Base-by-base conservation (phyloP, 2,329 filamentous ascomycete genomes). In the Neospermospora avenae region DNA sequence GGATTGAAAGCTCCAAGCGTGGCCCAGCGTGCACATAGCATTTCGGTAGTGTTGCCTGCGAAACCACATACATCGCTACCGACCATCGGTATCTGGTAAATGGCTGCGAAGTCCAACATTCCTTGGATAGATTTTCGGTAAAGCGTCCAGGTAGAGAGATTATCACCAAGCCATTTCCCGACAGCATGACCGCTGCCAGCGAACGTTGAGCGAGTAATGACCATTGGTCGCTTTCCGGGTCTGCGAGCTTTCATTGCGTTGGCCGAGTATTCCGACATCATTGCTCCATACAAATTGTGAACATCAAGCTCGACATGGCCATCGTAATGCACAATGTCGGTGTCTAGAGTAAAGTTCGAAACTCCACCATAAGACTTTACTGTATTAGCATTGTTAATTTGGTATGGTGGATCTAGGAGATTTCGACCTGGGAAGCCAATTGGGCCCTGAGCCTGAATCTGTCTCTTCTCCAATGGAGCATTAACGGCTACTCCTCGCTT, bases 41-140 rank as follows among this genome's bases (percentile, higher is more conserved):
- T 77, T 70, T 89, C 84, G 10, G 81, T 88, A 0, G 87, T 86
- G 67, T 88, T 81, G 11, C 77, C 80, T 7, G 78, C 86, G 69
- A 89, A 96, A 0, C 91, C 91, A 68, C 91, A 96, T 0, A 92
- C 86, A 65, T 96, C 91, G 3, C 83, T 80, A 14, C 87, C 87
- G 0, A 83, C 83, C 80, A 90, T 85, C 10, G 87, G 86, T 0
- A 90, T 72, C 65, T 89, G 86, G 74, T 86, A 90, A 59, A 90
- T 78, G 5, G 84, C 78, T 0, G 83, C 78, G 54, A 89, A 89
- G 2, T 80, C 78, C 34, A 88, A 72, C 74, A 86, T 81, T 68
- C 80, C 78, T 1, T 80, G 74, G 62, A 89, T 86, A 1, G 80
- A 82, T 67, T 82, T 65, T 0, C 80, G 80, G 72, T 87, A 87